A percentile compares a stretch with the other conserved stretches of the same genome.
Conservation (phyloP, 2,329 filamentous ascomycete species). For the Ascosphaera aggregata region DNA sequence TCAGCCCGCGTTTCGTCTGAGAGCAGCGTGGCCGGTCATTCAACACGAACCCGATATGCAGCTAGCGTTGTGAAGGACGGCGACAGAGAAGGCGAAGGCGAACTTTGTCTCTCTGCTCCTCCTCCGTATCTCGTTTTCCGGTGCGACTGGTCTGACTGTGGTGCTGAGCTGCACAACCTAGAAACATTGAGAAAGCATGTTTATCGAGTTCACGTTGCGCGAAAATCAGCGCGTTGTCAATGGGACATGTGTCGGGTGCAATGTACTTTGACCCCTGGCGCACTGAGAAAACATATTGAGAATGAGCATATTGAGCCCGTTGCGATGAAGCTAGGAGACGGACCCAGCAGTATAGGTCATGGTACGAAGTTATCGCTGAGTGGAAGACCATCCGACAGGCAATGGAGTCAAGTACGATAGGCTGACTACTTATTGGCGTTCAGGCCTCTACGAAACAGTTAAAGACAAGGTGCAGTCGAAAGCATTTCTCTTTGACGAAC, state of each 20-base stretch:
- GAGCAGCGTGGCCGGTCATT: background rate
- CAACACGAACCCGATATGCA: background rate
- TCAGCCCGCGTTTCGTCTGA: background rate
- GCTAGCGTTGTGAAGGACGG: too few species aligned
- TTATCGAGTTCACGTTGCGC: constrained; percentile 27
- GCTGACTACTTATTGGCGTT: constrained; percentile 10
- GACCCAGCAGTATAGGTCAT: constrained; percentile 15
- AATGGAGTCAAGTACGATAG: too few species aligned
- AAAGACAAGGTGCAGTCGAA: background rate
- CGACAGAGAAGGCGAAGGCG: background rate
- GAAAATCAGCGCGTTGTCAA: constrained; percentile 6
- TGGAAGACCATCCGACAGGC: too few species aligned
- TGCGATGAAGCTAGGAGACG: constrained; percentile 36
- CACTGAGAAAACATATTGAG: constrained; percentile 29
- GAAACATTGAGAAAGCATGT: constrained; percentile 35
- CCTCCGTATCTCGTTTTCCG: constrained; percentile 22
- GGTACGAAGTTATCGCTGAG: constrained; percentile 17
- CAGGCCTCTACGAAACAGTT: background rate
- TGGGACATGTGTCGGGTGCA: constrained; percentile 12
- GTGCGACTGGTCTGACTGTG: constrained; percentile 35
- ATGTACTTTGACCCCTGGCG: constrained; percentile 6
- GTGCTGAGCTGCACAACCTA: constrained; percentile 36
- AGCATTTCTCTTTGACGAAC: constrained; percentile 6
- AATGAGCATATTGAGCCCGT: constrained; percentile 27
- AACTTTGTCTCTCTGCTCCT: constrained; percentile 2